These are phyloP conservation scores for Bolboschoenus planiculmis DNA, from an alignment of 176 grass and related monocot genomes.

Conservation along the genomic window DNA sequence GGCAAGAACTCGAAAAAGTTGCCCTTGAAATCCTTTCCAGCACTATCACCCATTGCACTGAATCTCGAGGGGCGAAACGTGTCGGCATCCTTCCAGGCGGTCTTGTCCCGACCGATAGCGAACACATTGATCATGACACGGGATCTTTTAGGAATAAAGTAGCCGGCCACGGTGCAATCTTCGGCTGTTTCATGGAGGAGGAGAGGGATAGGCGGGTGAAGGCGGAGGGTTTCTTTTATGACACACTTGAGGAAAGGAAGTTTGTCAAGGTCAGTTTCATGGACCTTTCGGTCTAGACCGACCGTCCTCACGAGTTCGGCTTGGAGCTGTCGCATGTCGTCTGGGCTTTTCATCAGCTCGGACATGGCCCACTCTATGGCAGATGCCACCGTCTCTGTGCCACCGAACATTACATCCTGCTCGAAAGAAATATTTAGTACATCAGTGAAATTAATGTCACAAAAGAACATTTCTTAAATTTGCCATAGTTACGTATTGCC, in stretches of 20 bases:
- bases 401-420: constrained; percentile 97
- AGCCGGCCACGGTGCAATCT: constrained; percentile 60
- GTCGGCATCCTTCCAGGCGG: constrained; percentile 65
- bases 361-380: constrained; percentile 93
- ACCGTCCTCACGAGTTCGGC: constrained; percentile 52
- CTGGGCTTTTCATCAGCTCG: constrained; percentile 80
- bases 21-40: constrained; percentile 71
- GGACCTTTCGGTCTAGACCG: constrained; percentile 48
- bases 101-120: constrained; percentile 63
- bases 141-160: constrained; percentile 48
- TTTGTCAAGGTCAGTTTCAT: constrained; percentile 63
- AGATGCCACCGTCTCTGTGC: constrained; percentile 89
- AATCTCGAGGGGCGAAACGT: constrained; percentile 56
- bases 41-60: constrained; percentile 23
- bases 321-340: constrained; percentile 58
- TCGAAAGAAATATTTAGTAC: background rate
- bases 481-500: background rate
- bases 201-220: constrained; percentile 89
- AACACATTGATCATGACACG: constrained; percentile 85
- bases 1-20: constrained; percentile 85
- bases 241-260: constrained; percentile 79
- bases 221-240: constrained; percentile 86
- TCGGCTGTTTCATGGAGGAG: constrained; percentile 80
- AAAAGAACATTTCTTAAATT: background rate
- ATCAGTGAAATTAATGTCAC: background rate